Conservation (phyloP, 2,329 filamentous ascomycete species). For the Fusarium cicatricum region DNA sequence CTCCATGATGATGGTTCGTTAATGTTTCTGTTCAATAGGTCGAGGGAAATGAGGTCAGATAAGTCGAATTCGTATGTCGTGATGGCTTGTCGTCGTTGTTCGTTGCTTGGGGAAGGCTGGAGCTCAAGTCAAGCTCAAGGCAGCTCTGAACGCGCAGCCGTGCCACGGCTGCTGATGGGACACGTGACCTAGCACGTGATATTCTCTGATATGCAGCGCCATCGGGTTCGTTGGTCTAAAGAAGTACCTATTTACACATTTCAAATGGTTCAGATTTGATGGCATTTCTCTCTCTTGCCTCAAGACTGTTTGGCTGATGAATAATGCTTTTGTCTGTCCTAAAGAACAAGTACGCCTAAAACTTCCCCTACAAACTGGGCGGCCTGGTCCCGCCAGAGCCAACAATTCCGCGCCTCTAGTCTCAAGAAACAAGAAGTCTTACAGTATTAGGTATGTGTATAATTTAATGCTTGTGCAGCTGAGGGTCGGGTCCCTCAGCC, state of each 20-base stretch:
- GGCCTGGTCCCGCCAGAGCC: conserved; percentile 38
- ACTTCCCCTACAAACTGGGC: conserved; percentile 1
- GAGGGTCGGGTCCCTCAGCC: conserved; percentile 22
- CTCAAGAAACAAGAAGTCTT: conserved; percentile 14
- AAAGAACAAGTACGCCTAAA: conserved; percentile 13
- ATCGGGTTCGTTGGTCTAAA: too few species aligned
- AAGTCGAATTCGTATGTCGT: conserved; percentile 29
- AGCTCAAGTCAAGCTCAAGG: conserved; percentile 54
- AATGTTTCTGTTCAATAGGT: neutral
- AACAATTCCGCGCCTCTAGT: conserved; percentile 7
- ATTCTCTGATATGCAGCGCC: too few species aligned
- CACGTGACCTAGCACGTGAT: conserved; percentile 38
- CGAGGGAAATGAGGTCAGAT: neutral
- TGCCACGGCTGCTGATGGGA: conserved; percentile 25
- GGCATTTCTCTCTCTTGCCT: neutral
- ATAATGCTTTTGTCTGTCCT: neutral
- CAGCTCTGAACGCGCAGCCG: conserved; percentile 58
- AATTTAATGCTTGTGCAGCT: conserved; percentile 34
- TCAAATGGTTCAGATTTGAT: too few species aligned
- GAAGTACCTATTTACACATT: too few species aligned
- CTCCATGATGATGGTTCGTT: conserved; percentile 58
- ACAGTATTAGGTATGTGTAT: conserved; percentile 1
- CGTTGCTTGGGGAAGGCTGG: conserved; percentile 44
- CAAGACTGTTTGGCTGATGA: neutral
- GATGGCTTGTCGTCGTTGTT: conserved; percentile 39